Evolutionary conservation across 768 basidiomycete genomes (phyloP).

Genomic region (Russula griseocarnosa): DNA sequence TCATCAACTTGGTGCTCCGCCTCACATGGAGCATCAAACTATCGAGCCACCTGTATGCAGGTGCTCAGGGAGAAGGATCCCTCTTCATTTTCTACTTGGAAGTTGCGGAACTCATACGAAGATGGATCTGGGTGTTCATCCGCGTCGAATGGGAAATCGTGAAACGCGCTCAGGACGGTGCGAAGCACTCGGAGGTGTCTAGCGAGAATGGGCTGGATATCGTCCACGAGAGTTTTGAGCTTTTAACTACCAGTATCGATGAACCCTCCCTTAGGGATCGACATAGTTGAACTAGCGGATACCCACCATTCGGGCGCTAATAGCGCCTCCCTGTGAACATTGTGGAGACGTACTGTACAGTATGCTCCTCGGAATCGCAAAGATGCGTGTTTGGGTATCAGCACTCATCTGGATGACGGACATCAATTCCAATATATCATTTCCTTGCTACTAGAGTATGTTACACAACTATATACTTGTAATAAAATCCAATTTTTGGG

Average conservation of each 20-base stretch:
- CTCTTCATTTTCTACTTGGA: constrained; percentile 86
- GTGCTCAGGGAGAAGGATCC: constrained; percentile 61
- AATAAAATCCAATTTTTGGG: background rate
- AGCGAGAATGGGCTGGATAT: background rate
- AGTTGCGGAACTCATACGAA: constrained; percentile 77
- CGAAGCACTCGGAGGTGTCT: background rate
- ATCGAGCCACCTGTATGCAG: constrained; percentile 77
- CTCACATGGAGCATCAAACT: constrained; percentile 94
- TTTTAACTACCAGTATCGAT: background rate
- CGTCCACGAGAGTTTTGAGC: constrained; percentile 12
- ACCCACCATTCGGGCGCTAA: background rate
- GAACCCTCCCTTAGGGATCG: constrained; percentile 10
- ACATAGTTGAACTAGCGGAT: background rate
- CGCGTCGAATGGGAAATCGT: constrained; percentile 92
- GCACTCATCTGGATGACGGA: no score
- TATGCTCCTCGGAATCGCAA: background rate
- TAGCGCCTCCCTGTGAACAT: background rate
- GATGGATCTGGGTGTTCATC: constrained; percentile 99
- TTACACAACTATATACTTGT: background rate
- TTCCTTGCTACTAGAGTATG: background rate
- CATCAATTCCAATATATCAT: background rate
- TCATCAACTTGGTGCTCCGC: constrained; percentile 81
- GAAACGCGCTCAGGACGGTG: constrained; percentile 16
- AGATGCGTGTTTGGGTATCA: no score
- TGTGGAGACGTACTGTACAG: background rate